Percentiles rank a stretch among this genome's conserved stretches.
These are phyloP conservation scores for Alloteropsis semialata DNA, from an alignment of 176 grass and related monocot species.

Conservation along the genomic window DNA sequence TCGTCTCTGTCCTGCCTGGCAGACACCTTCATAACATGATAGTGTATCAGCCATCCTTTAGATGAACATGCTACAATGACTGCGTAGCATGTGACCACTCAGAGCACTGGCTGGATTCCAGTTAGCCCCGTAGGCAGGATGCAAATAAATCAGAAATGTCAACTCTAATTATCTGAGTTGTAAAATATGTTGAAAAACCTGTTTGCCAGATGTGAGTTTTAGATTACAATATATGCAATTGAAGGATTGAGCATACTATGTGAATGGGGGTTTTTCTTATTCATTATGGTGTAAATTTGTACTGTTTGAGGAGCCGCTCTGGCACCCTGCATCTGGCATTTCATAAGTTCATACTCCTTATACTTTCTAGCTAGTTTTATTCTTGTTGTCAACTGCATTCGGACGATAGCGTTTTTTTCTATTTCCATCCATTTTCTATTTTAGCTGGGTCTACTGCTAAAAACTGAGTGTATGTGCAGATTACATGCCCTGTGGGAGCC, in stretches of 20 bases:
- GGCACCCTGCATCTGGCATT: not conserved
- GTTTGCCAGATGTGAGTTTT: not conserved
- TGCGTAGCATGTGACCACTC: not conserved
- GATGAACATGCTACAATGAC: not conserved
- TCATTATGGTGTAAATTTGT: not conserved
- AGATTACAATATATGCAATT: not conserved
- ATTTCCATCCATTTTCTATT: not conserved
- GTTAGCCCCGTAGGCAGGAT: not conserved
- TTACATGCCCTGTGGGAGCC: not conserved
- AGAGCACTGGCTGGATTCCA: not conserved
- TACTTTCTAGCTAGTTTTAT: not conserved
- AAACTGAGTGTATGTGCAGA: not conserved
- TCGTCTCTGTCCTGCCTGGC: not conserved
- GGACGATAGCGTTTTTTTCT: not conserved
- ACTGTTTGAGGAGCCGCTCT: not conserved
- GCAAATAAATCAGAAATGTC: not conserved
- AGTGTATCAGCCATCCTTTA: not conserved
- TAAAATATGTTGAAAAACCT: conserved; percentile 6
- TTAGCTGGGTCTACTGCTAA: not conserved
- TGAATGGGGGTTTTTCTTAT: not conserved
- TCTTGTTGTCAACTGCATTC: not conserved
- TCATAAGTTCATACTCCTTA: not conserved
- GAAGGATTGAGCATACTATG: not conserved
- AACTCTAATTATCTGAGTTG: not conserved
- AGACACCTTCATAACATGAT: not conserved